These are phyloP conservation scores for Clonostachys rhizophaga DNA, from an alignment of 2,329 filamentous ascomycete species.

Conservation along the genomic window DNA sequence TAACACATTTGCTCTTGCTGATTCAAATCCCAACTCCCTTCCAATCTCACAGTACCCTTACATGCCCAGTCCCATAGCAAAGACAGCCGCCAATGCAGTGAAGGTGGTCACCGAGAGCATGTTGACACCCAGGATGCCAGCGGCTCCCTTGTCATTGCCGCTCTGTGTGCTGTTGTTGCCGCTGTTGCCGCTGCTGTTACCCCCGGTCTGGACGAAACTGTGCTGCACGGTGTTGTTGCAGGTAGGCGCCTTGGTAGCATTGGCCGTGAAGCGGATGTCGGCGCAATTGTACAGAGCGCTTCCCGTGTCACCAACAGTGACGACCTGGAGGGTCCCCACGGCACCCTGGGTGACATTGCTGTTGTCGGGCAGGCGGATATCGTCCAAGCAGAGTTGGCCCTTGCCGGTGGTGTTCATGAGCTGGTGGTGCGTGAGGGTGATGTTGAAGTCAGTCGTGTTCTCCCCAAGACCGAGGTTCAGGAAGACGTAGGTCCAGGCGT, in stretches of 20 bases:
- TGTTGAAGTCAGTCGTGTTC: constrained; percentile 61
- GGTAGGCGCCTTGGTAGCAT: constrained; percentile 34
- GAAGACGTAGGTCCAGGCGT: constrained; percentile 46
- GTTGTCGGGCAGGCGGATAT: constrained; percentile 49
- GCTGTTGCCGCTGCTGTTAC: constrained; percentile 1
- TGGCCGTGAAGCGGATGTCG: constrained; percentile 62
- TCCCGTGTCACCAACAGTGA: constrained; percentile 54
- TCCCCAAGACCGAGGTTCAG: constrained; percentile 46
- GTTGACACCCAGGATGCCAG: constrained; percentile 13
- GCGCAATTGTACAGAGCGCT: constrained; percentile 71
- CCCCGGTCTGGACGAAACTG: constrained; percentile 15
- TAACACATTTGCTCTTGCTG: too few species aligned
- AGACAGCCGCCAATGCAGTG: constrained; percentile 28
- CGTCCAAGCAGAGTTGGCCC: constrained; percentile 62
- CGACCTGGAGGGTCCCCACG: constrained; percentile 64
- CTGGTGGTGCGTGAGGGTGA: constrained; percentile 52
- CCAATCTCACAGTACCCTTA: constrained; percentile 9
- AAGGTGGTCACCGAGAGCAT: constrained; percentile 22
- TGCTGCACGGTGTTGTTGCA: constrained; percentile 34
- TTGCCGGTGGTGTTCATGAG: constrained; percentile 54
- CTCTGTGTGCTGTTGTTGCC: constrained; percentile 2
- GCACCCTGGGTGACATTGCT: constrained; percentile 48
- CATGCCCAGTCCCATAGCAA: constrained; percentile 28
- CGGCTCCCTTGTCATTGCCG: constrained; percentile 11
- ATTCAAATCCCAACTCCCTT: too few species aligned